Conservation (phyloP, 306 rosid genomes). For the Quercus gilva region DNA sequence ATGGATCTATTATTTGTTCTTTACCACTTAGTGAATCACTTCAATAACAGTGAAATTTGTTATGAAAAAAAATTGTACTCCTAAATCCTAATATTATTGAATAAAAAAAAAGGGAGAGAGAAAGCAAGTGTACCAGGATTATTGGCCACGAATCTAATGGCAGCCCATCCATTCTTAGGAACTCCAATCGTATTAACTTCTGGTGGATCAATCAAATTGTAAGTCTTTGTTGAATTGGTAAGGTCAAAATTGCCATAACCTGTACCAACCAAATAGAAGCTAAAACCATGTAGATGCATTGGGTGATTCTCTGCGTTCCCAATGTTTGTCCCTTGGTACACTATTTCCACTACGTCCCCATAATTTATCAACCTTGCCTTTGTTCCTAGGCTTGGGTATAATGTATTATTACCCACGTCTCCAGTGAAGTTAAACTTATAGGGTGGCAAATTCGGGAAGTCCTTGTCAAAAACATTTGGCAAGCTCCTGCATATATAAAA, state of each 20-base stretch:
- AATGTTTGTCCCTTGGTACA: constrained; percentile 43
- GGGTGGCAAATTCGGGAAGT: constrained; percentile 33
- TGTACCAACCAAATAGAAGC: constrained; percentile 35
- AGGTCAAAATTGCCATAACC: constrained; percentile 29
- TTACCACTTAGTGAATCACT: too few relatives aligned
- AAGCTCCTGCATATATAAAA: constrained; percentile 20
- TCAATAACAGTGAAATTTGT: too few relatives aligned
- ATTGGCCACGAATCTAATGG: constrained; percentile 35
- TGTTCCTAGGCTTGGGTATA: constrained; percentile 25
- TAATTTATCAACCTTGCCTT: constrained; percentile 27
- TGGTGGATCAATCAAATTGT: constrained; percentile 32
- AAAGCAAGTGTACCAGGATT: constrained; percentile 30
- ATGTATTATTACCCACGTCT: constrained; percentile 19
- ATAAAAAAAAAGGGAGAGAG: not conserved
- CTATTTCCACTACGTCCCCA: constrained; percentile 35
- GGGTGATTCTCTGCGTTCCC: constrained; percentile 43
- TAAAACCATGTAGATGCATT: constrained; percentile 48
- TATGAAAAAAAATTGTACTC: too few relatives aligned
- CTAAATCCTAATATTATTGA: too few relatives aligned
- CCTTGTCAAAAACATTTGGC: constrained; percentile 21
- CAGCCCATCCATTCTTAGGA: constrained; percentile 43
- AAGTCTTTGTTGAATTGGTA: constrained; percentile 5
- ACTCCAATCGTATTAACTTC: constrained; percentile 25
- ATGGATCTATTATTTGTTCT: too few relatives aligned
- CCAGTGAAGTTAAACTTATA: constrained; percentile 36